Evolutionary conservation across 2,329 filamentous ascomycete genomes (phyloP), one percentile per base, ranked within the genome.

Genomic region (Diplodia seriata): DNA sequence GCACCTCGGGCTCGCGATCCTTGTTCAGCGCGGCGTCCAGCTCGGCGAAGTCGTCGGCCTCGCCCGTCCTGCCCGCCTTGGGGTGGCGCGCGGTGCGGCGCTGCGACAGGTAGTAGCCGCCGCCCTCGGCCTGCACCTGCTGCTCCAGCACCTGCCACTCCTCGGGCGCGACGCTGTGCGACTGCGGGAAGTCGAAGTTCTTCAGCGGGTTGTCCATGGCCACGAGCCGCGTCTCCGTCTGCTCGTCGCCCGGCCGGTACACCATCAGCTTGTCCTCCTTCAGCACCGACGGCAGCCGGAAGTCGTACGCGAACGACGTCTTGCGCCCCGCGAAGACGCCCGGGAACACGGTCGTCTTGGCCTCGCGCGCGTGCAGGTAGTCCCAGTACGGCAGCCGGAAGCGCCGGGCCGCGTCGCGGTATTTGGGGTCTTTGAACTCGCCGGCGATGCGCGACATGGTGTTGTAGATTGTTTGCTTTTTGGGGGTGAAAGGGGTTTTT

Each of bases 281-380:
- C 8, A 47, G 18, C 8, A 20, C 43, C 8, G 20, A n/a, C 43
- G 43, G 43, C 43, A 47, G 43, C n/a, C 43, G 18, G 43, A 47
- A 47, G 43, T 47, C 43, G n/a, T 47, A 47, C 0, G 18, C 7
- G 7, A 47, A 47, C 2, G 43, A 47, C 43, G 43, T 47, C 43
- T 47, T 47, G 43, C 43, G n/a, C 18, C 43, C 43, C 7, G 18
- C 18, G 18, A 47, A 47, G 18, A 47, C 8, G 3, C 43, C 43
- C 1, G 43, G 43, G 6, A 47, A 47, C 1, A 20, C n/a, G 7
- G 43, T 47, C 43, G 8, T 7, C 18, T 20, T n/a, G 12, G 18
- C 43, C 7, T n/a, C 43, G n/a, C 43, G 43, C 43, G 43, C 43
- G 43, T 47, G 43, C 43, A 47, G 43, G 43, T 47, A 47, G 43